Conservation (phyloP, 805 yeast genomes). For the Trichomonascus vanleenenianus region DNA sequence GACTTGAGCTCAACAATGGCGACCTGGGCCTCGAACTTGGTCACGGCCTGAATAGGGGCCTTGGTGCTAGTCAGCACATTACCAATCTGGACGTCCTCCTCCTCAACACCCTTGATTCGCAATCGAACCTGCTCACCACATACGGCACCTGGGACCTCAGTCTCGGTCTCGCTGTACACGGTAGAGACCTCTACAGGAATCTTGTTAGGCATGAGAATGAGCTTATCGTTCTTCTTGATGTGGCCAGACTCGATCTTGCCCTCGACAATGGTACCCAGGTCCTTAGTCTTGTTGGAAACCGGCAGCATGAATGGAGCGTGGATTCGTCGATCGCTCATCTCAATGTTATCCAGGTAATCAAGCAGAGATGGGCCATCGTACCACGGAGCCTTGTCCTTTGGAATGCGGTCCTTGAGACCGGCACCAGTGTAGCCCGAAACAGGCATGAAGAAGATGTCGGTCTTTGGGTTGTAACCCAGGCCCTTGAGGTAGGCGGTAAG, state of each 20-base stretch:
- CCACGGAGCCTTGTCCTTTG: constrained; percentile 76
- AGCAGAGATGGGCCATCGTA: constrained; percentile 86
- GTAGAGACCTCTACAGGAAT: constrained; percentile 74
- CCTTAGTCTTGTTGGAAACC: constrained; percentile 88
- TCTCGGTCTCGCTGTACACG: constrained; percentile 91
- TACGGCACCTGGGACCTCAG: constrained; percentile 79
- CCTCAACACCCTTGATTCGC: constrained; percentile 91
- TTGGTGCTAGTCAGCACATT: constrained; percentile 80
- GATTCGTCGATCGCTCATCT: constrained; percentile 73
- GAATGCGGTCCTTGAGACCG: constrained; percentile 82
- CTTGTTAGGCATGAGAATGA: constrained; percentile 91
- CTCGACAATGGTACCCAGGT: constrained; percentile 94
- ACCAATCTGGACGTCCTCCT: constrained; percentile 90
- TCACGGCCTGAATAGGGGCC: constrained; percentile 85
- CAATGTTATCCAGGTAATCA: constrained; percentile 80
- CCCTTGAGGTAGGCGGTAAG: constrained; percentile 62
- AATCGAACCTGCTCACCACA: constrained; percentile 97
- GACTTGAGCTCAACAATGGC: constrained; percentile 96
- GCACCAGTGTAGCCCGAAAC: constrained; percentile 98
- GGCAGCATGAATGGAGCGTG: constrained; percentile 98
- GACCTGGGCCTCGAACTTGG: constrained; percentile 88
- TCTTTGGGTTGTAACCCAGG: constrained; percentile 79
- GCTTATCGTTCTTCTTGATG: constrained; percentile 65
- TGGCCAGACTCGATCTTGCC: constrained; percentile 98
- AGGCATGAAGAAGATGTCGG: constrained; percentile 88